These are phyloP conservation scores for Limonium bicolor DNA, from an alignment of 148 eudicot species.

Conservation along the genomic window DNA sequence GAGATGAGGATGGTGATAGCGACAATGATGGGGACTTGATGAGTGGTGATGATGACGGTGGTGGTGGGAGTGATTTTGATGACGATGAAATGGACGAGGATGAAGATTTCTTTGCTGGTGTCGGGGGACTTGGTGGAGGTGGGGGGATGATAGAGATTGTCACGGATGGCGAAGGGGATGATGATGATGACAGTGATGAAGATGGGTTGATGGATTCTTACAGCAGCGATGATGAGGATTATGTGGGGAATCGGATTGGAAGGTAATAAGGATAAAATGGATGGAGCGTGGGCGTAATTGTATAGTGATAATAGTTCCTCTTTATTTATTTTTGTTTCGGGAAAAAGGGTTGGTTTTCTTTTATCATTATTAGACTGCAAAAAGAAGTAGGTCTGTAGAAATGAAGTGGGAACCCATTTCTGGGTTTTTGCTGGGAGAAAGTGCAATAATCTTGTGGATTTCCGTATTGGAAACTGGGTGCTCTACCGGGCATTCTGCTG, in stretches of 20 bases:
- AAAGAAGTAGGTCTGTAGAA: no score
- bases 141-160: conserved; percentile 58
- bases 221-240: conserved; percentile 75
- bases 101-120: conserved; percentile 47
- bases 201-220: conserved; percentile 41
- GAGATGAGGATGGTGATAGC: conserved; percentile 47
- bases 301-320: no score
- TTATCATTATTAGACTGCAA: no score
- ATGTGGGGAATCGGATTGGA: conserved; percentile 11
- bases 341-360: no score
- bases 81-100: conserved; percentile 56
- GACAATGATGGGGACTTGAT: conserved; percentile 34
- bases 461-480: no score
- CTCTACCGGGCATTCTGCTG: no score
- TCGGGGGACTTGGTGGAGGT: conserved; percentile 30
- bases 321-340: no score
- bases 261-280: no score
- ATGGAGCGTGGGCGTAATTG: no score
- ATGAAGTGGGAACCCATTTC: no score
- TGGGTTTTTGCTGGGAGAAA: no score
- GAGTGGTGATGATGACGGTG: conserved; percentile 31
- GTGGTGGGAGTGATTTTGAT: conserved; percentile 33
- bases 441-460: no score
- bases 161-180: conserved; percentile 66
- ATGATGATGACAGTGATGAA: conserved; percentile 28